Evolutionary conservation across 495 filamentous ascomycete species (phyloP), one percentile per base, ranked within the genome.

Genomic region (Daldinia concentrica): DNA sequence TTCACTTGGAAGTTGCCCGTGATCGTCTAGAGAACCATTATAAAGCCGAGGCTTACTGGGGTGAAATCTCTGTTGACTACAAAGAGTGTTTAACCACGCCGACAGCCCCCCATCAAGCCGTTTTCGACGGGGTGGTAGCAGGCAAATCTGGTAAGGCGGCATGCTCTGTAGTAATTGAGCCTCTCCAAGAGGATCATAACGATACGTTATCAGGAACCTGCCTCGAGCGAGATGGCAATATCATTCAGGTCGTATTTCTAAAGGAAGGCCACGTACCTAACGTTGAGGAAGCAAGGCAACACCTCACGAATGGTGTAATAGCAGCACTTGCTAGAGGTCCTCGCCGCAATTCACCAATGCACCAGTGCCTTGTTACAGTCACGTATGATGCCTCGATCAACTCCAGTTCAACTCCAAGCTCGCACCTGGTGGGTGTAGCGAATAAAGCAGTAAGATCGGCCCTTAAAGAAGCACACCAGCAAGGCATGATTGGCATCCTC

Each of bases 1-100:
- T 99, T n/a, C 96, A 99, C 78, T 88, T 99, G 3, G 96, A 99
- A 71, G 95, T 99, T 37, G 94, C 96, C 3, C 84, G 90, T 29
- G 93, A 98, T 79, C 86, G 95, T 22, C 88, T 99, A 6, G 86
- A 95, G 58, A 90, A 91, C 37, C 93, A 98, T 69, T 90, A 97
- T 79, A 97, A 95, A 76, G 93, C 81, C 86, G 69, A 98, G 90
- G 94, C 93, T 6, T 81, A 90, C 12, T 97, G 95, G 88, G 94
- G 96, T n/a, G 88, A 88, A 41, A 97, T 98, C 62, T 91, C 97
- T 69, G 97, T 99, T 70, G 93, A 94, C 58, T 99, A 98, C 78
- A 89, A 95, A 32, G 96, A 99, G 78, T 89, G 88, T 54, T 78
- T 92, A 5, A 83, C 90, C 0, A 78, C 81, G 6, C 65, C 83